A percentile compares a stretch with the other conserved stretches of the same genome.
These are phyloP conservation scores for Entomortierella beljakovae DNA, from an alignment of 192 early-diverging fungal species.

Conservation along the genomic window DNA sequence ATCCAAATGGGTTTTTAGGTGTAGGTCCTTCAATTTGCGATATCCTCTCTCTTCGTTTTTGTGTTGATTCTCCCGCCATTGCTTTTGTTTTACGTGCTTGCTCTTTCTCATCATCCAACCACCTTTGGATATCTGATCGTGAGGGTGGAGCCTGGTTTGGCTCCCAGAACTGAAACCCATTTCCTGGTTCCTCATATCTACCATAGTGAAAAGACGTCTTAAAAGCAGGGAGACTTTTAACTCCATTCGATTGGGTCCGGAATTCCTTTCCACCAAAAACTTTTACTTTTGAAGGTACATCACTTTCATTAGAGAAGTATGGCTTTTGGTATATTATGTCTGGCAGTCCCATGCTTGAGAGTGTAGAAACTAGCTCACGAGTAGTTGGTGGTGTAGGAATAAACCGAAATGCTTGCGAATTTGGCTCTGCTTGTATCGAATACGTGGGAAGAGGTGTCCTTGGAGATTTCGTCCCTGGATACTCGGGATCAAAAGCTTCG, in stretches of 20 bases:
- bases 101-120: constrained; percentile 59
- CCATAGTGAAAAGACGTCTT: neutral
- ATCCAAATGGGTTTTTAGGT: constrained; percentile 69
- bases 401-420: constrained; percentile 31
- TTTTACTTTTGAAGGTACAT: constrained; percentile 64
- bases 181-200: neutral
- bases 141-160: constrained; percentile 56
- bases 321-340: constrained; percentile 68
- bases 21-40: constrained; percentile 74
- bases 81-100: constrained; percentile 23
- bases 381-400: constrained; percentile 54
- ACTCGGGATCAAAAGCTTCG: neutral
- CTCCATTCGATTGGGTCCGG: constrained; percentile 49
- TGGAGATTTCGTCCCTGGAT: too few species aligned
- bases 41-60: constrained; percentile 16
- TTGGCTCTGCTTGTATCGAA: neutral
- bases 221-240: constrained; percentile 28
- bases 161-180: constrained; percentile 38
- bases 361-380: constrained; percentile 42
- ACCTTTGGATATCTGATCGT: constrained; percentile 25
- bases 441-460: neutral
- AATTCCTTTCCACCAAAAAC: constrained; percentile 74
- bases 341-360: constrained; percentile 41
- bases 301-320: constrained; percentile 65
- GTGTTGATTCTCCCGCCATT: constrained; percentile 21